These are phyloP conservation scores for Blastobotrys attinorum DNA, from an alignment of 805 yeast genomes.

Conservation along the genomic window DNA sequence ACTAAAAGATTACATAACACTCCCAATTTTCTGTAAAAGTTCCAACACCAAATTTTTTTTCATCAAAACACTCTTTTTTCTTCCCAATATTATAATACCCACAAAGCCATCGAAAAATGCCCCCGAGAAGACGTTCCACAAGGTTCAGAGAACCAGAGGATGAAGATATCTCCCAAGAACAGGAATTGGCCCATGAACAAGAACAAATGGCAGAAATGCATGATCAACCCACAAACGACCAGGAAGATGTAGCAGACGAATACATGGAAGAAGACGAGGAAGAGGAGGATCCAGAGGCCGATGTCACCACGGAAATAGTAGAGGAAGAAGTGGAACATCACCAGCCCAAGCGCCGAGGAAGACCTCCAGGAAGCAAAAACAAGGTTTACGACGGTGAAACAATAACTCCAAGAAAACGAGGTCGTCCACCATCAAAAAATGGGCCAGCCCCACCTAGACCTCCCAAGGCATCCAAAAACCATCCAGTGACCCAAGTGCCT, in stretches of 20 bases:
- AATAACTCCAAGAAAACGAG: slow-evolving; percentile 4
- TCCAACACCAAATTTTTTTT: too few relatives aligned
- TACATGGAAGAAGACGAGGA: slow-evolving; percentile 23
- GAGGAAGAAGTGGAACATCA: slow-evolving; percentile 15
- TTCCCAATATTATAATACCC: too few relatives aligned
- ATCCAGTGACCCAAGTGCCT: slow-evolving; percentile 29
- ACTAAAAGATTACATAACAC: too few relatives aligned
- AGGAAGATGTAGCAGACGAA: slow-evolving; percentile 13
- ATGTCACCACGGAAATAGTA: slow-evolving; percentile 11
- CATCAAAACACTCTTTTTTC: too few relatives aligned
- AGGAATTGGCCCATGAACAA: neutral
- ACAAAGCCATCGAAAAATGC: too few relatives aligned
- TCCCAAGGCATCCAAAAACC: slow-evolving; percentile 7
- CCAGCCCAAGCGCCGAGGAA: slow-evolving; percentile 15
- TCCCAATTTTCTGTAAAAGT: too few relatives aligned
- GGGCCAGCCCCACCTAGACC: slow-evolving; percentile 1
- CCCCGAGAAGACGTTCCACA: too few relatives aligned
- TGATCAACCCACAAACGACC: neutral
- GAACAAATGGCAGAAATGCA: neutral
- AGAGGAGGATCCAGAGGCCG: slow-evolving; percentile 15
- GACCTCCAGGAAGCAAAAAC: slow-evolving; percentile 29
- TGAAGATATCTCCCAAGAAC: neutral
- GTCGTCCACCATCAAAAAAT: slow-evolving; percentile 4
- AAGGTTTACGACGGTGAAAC: slow-evolving; percentile 9
- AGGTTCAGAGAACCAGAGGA: neutral